A percentile compares a stretch with the other conserved stretches of the same genome.
phyloP scores from a whole-genome alignment of 306 rosid species.

The Vachellia pachyceras region DNA sequence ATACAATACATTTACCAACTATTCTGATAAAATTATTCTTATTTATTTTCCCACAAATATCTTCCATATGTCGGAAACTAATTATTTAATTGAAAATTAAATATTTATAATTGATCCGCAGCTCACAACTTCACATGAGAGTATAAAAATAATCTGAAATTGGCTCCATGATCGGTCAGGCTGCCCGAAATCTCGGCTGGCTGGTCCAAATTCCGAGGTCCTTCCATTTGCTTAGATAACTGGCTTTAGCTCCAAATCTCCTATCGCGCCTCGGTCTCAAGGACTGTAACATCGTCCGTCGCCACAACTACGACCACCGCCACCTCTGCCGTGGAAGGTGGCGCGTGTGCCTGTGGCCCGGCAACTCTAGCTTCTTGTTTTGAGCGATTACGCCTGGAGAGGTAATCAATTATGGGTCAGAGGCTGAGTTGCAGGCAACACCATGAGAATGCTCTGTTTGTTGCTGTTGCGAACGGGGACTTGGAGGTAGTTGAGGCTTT shows the following conservation, averaged over 20 bases:
- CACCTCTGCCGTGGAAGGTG: slow-evolving; percentile 50
- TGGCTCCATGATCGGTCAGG: slow-evolving; percentile 44
- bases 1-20: slow-evolving; percentile 1
- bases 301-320: slow-evolving; percentile 3
- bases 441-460: slow-evolving; percentile 53
- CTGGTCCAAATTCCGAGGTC: slow-evolving; percentile 57
- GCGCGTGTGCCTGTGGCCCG: slow-evolving; percentile 45
- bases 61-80: background rate
- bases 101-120: background rate
- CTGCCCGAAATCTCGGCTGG: slow-evolving; percentile 70
- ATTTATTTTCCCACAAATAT: background rate
- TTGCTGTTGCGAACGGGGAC: slow-evolving; percentile 69
- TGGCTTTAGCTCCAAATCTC: slow-evolving; percentile 13
- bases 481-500: slow-evolving; percentile 55
- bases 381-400: slow-evolving; percentile 1
- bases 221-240: slow-evolving; percentile 29
- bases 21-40: background rate
- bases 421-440: slow-evolving; percentile 61
- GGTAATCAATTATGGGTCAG: slow-evolving; percentile 72
- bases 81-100: background rate
- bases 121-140: background rate
- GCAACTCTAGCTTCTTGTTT: slow-evolving; percentile 29
- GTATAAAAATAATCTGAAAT: background rate
- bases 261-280: background rate
- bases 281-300: background rate